phyloP scores from a whole-genome alignment of 2,329 filamentous ascomycete genomes.

The Emmonsiellopsis sp. region DNA sequence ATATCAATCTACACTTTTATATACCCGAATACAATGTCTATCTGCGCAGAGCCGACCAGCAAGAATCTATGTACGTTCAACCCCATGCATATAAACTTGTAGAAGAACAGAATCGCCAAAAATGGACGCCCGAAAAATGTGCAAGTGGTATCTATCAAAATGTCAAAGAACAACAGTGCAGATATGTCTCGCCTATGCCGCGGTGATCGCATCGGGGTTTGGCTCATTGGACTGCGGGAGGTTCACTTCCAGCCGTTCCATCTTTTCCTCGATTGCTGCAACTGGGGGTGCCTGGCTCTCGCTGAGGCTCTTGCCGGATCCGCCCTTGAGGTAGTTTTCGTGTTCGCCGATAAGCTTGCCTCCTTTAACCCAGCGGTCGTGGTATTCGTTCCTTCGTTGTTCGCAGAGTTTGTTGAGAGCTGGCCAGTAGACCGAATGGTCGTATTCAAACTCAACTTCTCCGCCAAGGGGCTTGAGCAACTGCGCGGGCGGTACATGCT shows the following conservation, averaged over 20 bases:
- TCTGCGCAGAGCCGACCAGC: not conserved
- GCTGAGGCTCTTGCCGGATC: constrained; percentile 30
- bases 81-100: not conserved
- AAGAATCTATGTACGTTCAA: not conserved
- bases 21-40: not conserved
- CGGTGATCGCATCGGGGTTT: not conserved
- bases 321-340: constrained; percentile 81
- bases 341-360: constrained; percentile 78
- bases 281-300: constrained; percentile 16
- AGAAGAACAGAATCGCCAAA: not conserved
- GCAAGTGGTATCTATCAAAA: constrained; percentile 3
- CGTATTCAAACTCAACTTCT: constrained; percentile 80
- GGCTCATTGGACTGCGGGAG: not conserved
- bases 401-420: constrained; percentile 64
- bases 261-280: constrained; percentile 11
- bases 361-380: constrained; percentile 64
- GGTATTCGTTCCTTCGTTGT: constrained; percentile 53
- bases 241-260: constrained; percentile 10
- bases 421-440: constrained; percentile 84
- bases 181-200: not conserved
- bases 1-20: too few species aligned
- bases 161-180: not conserved
- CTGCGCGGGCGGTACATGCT: constrained; percentile 72
- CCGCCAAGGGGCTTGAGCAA: constrained; percentile 73
- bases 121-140: not conserved